Conservation (phyloP, 2,329 filamentous ascomycete species). For the Cryphonectria japonica region DNA sequence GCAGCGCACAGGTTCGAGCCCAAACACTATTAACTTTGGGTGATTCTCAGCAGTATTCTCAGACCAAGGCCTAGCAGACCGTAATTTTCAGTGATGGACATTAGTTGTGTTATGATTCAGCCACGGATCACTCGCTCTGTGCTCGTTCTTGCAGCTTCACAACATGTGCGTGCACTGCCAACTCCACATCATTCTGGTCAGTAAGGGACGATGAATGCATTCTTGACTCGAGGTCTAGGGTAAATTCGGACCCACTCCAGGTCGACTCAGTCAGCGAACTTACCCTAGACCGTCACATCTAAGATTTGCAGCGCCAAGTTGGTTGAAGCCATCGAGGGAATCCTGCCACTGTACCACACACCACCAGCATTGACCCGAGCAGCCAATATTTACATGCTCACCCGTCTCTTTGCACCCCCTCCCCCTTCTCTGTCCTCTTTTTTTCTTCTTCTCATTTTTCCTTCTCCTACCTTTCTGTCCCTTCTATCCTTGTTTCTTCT, state of each 20-base stretch:
- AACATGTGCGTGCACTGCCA: neutral
- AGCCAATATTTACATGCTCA: too few species aligned
- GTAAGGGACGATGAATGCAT: neutral
- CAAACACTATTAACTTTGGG: neutral
- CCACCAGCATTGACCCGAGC: too few species aligned
- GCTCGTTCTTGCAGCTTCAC: neutral
- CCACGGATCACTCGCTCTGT: too few species aligned
- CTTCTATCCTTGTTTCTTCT: too few species aligned
- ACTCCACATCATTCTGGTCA: neutral
- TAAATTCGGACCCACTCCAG: neutral
- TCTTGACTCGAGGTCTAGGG: slow-evolving; percentile 7
- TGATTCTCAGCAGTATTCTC: too few species aligned
- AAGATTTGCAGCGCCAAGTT: neutral
- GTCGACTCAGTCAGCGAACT: slow-evolving; percentile 1
- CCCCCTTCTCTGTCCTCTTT: neutral
- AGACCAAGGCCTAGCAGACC: neutral
- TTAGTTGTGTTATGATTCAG: too few species aligned
- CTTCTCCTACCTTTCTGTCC: too few species aligned
- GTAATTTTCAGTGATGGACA: too few species aligned
- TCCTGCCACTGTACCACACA: too few species aligned
- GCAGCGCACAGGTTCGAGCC: neutral
- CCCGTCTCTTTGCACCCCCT: too few species aligned
- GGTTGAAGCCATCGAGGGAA: neutral
- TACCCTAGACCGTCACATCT: neutral
- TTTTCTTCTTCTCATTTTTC: neutral